phyloP scores from a whole-genome alignment of 2,329 filamentous ascomycete genomes.

The Leptographium flavum region DNA sequence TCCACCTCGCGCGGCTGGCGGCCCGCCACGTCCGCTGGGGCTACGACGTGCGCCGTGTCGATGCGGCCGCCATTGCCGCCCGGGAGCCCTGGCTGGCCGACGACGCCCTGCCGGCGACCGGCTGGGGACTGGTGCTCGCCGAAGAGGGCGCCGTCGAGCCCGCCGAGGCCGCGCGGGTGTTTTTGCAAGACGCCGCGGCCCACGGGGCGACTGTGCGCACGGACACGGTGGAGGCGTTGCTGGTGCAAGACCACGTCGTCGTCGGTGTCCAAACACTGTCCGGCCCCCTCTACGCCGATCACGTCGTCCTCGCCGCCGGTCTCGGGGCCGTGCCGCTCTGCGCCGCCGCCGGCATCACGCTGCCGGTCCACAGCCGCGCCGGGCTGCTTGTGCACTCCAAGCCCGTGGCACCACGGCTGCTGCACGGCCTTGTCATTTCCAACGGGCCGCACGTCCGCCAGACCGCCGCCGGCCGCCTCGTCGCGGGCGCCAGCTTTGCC shows the following conservation, averaged over 20 bases:
- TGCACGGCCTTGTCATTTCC: constrained; percentile 14
- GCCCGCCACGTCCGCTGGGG: constrained; percentile 14
- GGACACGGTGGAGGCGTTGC: not conserved
- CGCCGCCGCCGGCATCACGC: constrained; percentile 12
- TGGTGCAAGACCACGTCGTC: constrained; percentile 2
- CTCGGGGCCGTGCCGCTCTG: constrained; percentile 15
- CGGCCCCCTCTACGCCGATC: constrained; percentile 12
- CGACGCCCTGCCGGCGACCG: constrained; percentile 7
- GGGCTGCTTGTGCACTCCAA: constrained; percentile 18
- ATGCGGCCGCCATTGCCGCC: constrained; percentile 10
- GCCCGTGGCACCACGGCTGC: constrained; percentile 11
- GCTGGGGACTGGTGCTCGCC: constrained; percentile 10
- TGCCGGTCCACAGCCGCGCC: constrained; percentile 13
- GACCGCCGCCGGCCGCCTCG: constrained; percentile 15
- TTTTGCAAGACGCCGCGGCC: constrained; percentile 5
- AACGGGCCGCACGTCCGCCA: constrained; percentile 16
- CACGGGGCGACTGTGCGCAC: not conserved
- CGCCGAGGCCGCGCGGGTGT: constrained; percentile 12
- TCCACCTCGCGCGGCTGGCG: no score
- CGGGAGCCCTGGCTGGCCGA: constrained; percentile 10
- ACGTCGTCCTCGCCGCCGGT: constrained; percentile 18
- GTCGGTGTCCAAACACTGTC: constrained; percentile 10
- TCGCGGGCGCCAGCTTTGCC: constrained; percentile 13
- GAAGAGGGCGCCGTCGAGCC: constrained; percentile 19
- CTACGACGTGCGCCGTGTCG: constrained; percentile 13